Conservation (phyloP, 306 rosid species). For the Gynostemma pentaphyllum region DNA sequence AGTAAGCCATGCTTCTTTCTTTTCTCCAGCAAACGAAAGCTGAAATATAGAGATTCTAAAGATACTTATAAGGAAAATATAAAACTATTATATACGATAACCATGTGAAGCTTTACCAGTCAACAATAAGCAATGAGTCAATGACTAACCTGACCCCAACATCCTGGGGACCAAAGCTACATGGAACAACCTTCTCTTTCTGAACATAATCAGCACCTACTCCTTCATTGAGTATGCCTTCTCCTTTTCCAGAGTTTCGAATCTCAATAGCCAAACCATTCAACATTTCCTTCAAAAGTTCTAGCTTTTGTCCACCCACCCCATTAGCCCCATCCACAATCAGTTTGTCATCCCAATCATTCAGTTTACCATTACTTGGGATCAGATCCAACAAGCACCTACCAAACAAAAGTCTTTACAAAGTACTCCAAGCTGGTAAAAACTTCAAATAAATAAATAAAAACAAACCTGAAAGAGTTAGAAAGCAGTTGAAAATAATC, state of each 20-base stretch:
- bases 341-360: conserved; percentile 28
- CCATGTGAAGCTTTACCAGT: too few relatives aligned
- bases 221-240: conserved; percentile 78
- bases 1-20: too few relatives aligned
- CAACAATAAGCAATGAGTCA: too few relatives aligned
- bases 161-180: conserved; percentile 51
- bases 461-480: conserved; percentile 65
- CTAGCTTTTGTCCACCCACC: conserved; percentile 77
- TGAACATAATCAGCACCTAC: conserved; percentile 98
- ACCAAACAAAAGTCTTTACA: conserved; percentile 30
- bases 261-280: conserved; percentile 48
- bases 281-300: conserved; percentile 35
- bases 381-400: conserved; percentile 81
- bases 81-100: neutral
- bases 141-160: conserved; percentile 60
- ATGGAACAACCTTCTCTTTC: conserved; percentile 81
- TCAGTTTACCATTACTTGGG: conserved; percentile 28
- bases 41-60: too few relatives aligned
- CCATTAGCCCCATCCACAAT: conserved; percentile 92
- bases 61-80: too few relatives aligned
- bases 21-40: too few relatives aligned
- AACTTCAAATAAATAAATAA: neutral
- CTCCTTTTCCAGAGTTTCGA: conserved; percentile 61
- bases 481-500: conserved; percentile 69
- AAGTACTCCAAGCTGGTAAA: neutral